These are phyloP conservation scores for Didymella sp. DNA, from an alignment of 2,329 filamentous ascomycete genomes.

Conservation along the genomic window DNA sequence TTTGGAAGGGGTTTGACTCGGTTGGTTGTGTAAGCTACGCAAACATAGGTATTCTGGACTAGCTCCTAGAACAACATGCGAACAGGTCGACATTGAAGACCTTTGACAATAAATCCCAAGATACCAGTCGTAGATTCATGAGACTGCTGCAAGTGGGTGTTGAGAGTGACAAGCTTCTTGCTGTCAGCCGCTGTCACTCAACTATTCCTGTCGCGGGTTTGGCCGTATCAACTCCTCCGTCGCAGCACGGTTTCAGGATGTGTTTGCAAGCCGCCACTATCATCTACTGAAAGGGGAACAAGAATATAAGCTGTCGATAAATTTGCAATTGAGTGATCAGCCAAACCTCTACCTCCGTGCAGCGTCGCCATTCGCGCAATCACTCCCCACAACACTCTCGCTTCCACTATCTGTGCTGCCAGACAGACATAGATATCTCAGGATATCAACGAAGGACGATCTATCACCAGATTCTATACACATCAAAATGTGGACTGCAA, in stretches of 20 bases:
- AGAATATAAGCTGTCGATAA: constrained; percentile 10
- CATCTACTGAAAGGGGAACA: constrained; percentile 23
- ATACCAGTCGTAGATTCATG: too few relatives aligned
- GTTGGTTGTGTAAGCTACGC: too few relatives aligned
- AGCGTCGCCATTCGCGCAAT: background rate
- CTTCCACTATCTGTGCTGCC: background rate
- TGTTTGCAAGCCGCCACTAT: constrained; percentile 27
- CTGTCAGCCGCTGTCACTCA: constrained; percentile 16
- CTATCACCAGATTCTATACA: background rate
- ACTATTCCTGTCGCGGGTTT: constrained; percentile 15
- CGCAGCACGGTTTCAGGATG: constrained; percentile 44
- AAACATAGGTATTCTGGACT: too few relatives aligned
- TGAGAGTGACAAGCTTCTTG: constrained; percentile 3
- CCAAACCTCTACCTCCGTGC: background rate
- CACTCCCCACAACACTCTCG: background rate
- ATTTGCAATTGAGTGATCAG: background rate
- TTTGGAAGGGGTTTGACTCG: background rate
- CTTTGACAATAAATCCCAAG: too few relatives aligned
- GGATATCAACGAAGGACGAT: background rate
- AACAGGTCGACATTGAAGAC: too few relatives aligned
- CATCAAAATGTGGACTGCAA: constrained; percentile 44
- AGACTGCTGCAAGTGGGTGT: background rate
- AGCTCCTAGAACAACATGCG: too few relatives aligned
- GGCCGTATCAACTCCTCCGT: constrained; percentile 28
- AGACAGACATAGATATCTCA: background rate